Percentiles rank a stretch among this genome's conserved stretches.
phyloP scores from a whole-genome alignment of 2,329 filamentous ascomycete genomes.

The Cercospora berteroae region DNA sequence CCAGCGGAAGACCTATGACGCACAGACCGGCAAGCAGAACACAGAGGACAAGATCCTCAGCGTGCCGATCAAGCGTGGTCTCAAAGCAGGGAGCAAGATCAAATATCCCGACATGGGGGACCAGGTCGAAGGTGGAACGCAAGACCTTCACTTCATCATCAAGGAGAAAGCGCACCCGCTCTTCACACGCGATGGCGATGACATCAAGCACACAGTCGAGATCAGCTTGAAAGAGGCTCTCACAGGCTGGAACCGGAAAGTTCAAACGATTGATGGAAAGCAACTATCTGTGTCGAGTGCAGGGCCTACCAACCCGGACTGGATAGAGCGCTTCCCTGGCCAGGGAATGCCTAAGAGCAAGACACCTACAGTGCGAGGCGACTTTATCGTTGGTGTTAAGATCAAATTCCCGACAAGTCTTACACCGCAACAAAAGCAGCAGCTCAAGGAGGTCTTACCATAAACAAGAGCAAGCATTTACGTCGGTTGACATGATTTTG shows the following conservation, averaged over 20 bases:
- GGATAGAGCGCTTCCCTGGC: conserved; percentile 75
- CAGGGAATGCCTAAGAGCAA: conserved; percentile 96
- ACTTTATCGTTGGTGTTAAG: conserved; percentile 85
- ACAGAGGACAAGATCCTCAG: conserved; percentile 87
- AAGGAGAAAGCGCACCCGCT: conserved; percentile 89
- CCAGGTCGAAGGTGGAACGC: conserved; percentile 91
- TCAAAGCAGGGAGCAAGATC: conserved; percentile 97
- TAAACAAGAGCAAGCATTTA: conserved; percentile 29
- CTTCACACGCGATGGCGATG: conserved; percentile 84
- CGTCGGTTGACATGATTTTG: background rate
- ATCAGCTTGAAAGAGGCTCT: conserved; percentile 89
- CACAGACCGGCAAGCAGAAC: conserved; percentile 72
- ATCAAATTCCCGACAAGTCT: conserved; percentile 85
- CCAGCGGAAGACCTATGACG: conserved; percentile 91
- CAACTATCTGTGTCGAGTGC: conserved; percentile 74
- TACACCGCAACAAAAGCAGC: conserved; percentile 73
- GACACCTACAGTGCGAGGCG: conserved; percentile 78
- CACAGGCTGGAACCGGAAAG: conserved; percentile 88
- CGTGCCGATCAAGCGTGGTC: conserved; percentile 89
- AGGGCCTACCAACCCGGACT: conserved; percentile 82
- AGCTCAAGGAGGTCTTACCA: conserved; percentile 72
- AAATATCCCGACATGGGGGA: conserved; percentile 98
- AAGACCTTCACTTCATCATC: conserved; percentile 92
- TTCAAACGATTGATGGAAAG: conserved; percentile 89
- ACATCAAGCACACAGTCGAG: conserved; percentile 74